Conservation (phyloP, 306 rosid genomes). For the Cucurbita argyrosperma region DNA sequence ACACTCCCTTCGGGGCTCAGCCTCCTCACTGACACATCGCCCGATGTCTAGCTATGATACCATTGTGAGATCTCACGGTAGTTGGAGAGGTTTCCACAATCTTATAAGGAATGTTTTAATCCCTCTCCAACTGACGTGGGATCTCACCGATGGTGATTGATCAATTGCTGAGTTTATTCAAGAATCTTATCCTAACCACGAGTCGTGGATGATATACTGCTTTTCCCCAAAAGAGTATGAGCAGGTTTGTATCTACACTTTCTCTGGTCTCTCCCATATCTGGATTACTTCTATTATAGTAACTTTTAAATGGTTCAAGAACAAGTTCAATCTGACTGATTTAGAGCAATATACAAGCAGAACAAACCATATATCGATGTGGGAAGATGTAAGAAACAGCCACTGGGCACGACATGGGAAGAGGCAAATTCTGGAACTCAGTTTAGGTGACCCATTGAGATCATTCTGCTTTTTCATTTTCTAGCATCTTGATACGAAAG, state of each 20-base stretch:
- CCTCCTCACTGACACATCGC: too few species aligned
- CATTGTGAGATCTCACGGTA: too few species aligned
- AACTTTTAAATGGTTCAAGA: not conserved
- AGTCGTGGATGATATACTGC: slow-evolving; percentile 89
- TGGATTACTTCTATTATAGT: not conserved
- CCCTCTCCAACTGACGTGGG: too few species aligned
- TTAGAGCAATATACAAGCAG: not conserved
- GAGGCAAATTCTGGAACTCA: not conserved
- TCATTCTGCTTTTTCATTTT: not conserved
- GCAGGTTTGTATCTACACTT: slow-evolving; percentile 35
- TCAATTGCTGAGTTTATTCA: slow-evolving; percentile 59
- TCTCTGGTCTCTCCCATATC: not conserved
- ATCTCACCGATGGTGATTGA: slow-evolving; percentile 38
- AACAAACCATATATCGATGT: not conserved
- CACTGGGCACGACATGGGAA: not conserved
- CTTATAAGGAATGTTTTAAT: too few species aligned
- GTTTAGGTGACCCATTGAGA: not conserved
- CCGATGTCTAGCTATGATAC: too few species aligned
- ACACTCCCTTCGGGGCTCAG: too few species aligned
- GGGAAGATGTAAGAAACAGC: not conserved
- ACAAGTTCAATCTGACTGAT: not conserved
- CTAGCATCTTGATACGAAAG: not conserved
- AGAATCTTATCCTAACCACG: slow-evolving; percentile 60
- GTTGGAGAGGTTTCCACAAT: not conserved
- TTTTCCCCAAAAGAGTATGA: slow-evolving; percentile 93